Conservation (phyloP, 2,329 filamentous ascomycete genomes). For the Exophiala spinifera region DNA sequence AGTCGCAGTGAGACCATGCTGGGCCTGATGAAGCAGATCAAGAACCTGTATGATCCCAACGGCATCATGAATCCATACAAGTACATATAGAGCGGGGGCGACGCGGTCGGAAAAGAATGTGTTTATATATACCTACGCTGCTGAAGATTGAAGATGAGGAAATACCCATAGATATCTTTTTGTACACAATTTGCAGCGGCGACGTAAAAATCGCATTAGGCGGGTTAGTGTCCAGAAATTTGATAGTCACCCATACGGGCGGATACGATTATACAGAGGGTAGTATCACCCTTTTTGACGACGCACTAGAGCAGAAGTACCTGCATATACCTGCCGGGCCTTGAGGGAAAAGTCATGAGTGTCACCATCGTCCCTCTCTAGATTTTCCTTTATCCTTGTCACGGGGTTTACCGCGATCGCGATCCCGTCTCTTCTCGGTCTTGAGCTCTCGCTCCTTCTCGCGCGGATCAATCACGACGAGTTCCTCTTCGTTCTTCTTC, state of each 20-base stretch:
- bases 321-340: background rate
- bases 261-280: slow-evolving; percentile 5
- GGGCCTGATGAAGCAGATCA: slow-evolving; percentile 89
- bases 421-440: slow-evolving; percentile 48
- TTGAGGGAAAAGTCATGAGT: slow-evolving; percentile 4
- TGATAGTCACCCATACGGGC: no score
- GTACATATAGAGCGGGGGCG: slow-evolving; percentile 59
- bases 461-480: slow-evolving; percentile 88
- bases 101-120: background rate
- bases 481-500: slow-evolving; percentile 83
- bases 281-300: no score
- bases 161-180: no score
- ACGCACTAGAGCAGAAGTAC: slow-evolving; percentile 21
- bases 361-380: slow-evolving; percentile 1
- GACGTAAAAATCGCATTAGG: slow-evolving; percentile 22
- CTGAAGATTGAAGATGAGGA: slow-evolving; percentile 40
- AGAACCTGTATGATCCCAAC: slow-evolving; percentile 90
- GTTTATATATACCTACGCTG: slow-evolving; percentile 35
- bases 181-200: slow-evolving; percentile 28
- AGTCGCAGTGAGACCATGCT: slow-evolving; percentile 86
- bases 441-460: slow-evolving; percentile 59
- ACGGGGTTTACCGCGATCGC: slow-evolving; percentile 32
- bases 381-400: slow-evolving; percentile 31
- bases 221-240: no score
- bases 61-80: slow-evolving; percentile 99